Base-by-base conservation (phyloP, 2,329 filamentous ascomycete species). In the Fusarium sp. region DNA sequence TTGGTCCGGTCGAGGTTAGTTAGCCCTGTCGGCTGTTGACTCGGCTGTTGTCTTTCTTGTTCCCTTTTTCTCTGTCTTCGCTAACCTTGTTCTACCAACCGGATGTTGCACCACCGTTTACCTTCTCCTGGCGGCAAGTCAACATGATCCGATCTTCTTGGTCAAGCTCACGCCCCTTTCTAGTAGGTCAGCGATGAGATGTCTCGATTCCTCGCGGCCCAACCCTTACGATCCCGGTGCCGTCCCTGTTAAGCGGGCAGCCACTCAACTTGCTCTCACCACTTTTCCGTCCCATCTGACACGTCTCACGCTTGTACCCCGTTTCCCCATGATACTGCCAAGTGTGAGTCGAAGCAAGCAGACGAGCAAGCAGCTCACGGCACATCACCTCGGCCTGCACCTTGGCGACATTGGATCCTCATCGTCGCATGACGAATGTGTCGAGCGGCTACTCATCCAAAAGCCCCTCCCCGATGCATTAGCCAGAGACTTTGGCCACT, bases 381-480 rank as follows among this genome's bases (percentile, higher is more conserved):
- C 63, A 68, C 50, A 71, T 64, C 54, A 46, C 44, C 37, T 60
- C 68, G 41, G 61, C 60, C 66, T 68, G 48, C 56, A 59, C 57
- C 61, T 73, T 60, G 52, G 64, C 59, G 60, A 57, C 70, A 71
- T 64, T 59, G 63, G 40, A 55, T 60, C 62, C 55, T 72, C 52
- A 64, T 62, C 55, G 63, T 65, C 50, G 66, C 66, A 75, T 72
- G 68, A 73, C 70, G 68, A 72, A 47, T 54, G 62, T 61, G 59
- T 64, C 59, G 62, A 70, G 59, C 65, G 64, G 64, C 61, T 58
- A 59, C 61, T 62, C 56, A 46, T 46, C 64, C 44, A 55, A 51
- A 52, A 36, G 51, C 67, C 61, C 65, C 62, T 67, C 54, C 52
- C 31, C 41, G 41, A 47, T 63, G 67, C 65, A 57, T 73, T 69